These are phyloP conservation scores for Anastatica hierochuntica DNA, from an alignment of 345 rosid genomes.

Conservation along the genomic window DNA sequence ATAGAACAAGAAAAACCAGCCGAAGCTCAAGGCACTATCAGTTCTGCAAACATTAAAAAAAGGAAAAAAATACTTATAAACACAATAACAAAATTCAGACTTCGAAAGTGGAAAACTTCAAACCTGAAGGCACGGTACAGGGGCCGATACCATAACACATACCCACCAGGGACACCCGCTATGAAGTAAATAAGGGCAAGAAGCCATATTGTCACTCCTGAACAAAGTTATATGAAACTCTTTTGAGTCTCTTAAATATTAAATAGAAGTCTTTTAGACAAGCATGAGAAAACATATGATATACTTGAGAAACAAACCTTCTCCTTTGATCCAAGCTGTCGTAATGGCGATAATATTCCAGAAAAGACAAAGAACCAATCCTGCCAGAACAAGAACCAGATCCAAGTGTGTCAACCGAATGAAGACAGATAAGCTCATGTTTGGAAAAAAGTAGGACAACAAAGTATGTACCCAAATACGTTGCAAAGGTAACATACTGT, in stretches of 20 bases:
- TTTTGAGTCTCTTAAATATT: neutral
- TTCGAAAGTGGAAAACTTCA: neutral
- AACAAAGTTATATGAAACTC: conserved; percentile 6
- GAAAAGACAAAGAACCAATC: conserved; percentile 62
- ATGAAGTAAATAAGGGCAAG: conserved; percentile 93
- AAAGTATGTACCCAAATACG: conserved; percentile 49
- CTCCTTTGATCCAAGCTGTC: conserved; percentile 81
- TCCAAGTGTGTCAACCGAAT: neutral
- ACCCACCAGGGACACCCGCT: conserved; percentile 89
- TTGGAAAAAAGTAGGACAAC: neutral
- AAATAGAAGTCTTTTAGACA: neutral
- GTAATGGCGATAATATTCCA: conserved; percentile 83
- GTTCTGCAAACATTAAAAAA: conserved; percentile 43
- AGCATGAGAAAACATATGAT: neutral
- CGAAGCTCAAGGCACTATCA: conserved; percentile 81
- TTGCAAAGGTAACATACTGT: conserved; percentile 66
- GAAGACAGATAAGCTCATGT: neutral
- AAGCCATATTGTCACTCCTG: conserved; percentile 92
- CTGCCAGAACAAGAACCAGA: conserved; percentile 35
- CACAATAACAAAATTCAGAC: neutral
- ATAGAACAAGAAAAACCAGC: conserved; percentile 84
- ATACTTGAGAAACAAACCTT: conserved; percentile 35
- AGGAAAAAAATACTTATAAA: neutral
- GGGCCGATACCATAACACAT: conserved; percentile 92
- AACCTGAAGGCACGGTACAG: conserved; percentile 92